These are phyloP conservation scores for Diaporthe nobilis DNA, from an alignment of 2,329 filamentous ascomycete species.

Conservation along the genomic window DNA sequence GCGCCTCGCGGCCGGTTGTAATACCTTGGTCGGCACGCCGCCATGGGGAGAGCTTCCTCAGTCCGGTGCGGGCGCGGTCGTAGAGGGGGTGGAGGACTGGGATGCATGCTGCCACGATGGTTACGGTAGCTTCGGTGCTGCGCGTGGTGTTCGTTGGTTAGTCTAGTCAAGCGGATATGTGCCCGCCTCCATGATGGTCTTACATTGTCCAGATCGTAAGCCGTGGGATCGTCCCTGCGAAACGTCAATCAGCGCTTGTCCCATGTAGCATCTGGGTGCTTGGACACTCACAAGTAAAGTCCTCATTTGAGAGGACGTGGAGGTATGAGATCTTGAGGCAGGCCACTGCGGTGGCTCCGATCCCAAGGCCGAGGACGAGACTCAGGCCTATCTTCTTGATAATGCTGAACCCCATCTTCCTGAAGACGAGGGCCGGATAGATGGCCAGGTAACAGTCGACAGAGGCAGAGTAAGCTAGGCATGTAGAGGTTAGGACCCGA, in stretches of 20 bases:
- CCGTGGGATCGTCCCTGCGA: neutral
- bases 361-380: neutral
- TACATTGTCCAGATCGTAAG: conserved; percentile 24
- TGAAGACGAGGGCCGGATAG: neutral
- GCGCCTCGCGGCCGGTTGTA: neutral
- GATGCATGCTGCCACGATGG: conserved; percentile 14
- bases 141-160: neutral
- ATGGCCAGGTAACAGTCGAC: conserved; percentile 11
- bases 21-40: neutral
- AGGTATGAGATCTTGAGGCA: conserved; percentile 18
- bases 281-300: neutral
- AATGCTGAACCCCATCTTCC: neutral
- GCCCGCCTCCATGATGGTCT: rapidly evolving
- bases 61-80: neutral
- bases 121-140: conserved; percentile 18
- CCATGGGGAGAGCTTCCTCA: neutral
- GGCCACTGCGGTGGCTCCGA: neutral
- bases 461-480: neutral
- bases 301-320: neutral
- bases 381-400: conserved; percentile 16
- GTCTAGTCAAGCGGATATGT: too few species aligned
- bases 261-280: neutral
- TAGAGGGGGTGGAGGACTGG: conserved; percentile 18
- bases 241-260: neutral
- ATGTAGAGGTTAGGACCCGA: too few species aligned